phyloP scores from a whole-genome alignment of 345 rosid genomes.

The Angophora floribunda region DNA sequence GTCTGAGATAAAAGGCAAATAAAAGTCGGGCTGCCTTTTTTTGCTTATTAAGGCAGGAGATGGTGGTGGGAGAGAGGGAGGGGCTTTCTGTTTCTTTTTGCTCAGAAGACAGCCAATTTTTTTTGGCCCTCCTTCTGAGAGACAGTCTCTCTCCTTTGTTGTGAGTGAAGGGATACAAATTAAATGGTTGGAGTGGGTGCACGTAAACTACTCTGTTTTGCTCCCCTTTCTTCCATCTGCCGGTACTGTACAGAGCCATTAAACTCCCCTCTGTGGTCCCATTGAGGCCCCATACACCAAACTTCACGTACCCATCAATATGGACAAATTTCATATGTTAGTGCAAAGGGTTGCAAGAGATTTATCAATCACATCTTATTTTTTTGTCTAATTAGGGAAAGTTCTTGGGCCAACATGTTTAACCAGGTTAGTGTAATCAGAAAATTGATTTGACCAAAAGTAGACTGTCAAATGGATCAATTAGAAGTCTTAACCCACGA shows the following conservation, averaged over 20 bases:
- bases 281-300: background rate
- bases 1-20: background rate
- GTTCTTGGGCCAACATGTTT: background rate
- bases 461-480: background rate
- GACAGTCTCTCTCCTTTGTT: constrained; percentile 32
- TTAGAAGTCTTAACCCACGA: background rate
- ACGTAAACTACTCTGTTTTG: constrained; percentile 23
- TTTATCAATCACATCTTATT: background rate
- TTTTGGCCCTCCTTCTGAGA: constrained; percentile 27
- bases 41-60: constrained; percentile 6
- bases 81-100: constrained; percentile 1
- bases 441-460: background rate
- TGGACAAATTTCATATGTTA: background rate
- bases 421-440: background rate
- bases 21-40: background rate
- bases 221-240: constrained; percentile 50
- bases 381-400: background rate
- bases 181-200: constrained; percentile 50
- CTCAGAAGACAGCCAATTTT: constrained; percentile 2
- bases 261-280: constrained; percentile 33
- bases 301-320: background rate
- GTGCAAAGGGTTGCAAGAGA: background rate
- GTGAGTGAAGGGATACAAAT: constrained; percentile 33
- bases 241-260: constrained; percentile 11
- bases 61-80: background rate